These are phyloP conservation scores for Combretum micranthum DNA, from an alignment of 345 rosid species.

Conservation along the genomic window DNA sequence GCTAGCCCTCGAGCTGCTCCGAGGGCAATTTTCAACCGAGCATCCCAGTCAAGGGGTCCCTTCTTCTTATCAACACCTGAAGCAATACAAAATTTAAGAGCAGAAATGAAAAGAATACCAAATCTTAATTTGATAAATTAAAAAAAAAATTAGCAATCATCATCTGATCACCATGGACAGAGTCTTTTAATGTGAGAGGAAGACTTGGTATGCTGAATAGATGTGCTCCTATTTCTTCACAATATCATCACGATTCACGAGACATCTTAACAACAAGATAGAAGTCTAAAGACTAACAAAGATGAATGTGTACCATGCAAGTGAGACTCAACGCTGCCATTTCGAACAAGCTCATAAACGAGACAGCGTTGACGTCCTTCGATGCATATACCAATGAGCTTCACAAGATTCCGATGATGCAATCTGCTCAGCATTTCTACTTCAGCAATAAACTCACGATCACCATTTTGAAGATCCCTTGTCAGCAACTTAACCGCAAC, in stretches of 20 bases:
- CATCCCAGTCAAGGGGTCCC: slow-evolving; percentile 95
- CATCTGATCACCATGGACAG: neutral
- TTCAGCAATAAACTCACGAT: slow-evolving; percentile 93
- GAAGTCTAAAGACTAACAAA: slow-evolving; percentile 2
- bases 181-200: neutral
- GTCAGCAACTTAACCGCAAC: slow-evolving; percentile 92
- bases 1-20: slow-evolving; percentile 99
- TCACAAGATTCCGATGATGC: slow-evolving; percentile 99
- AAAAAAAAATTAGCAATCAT: neutral
- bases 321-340: slow-evolving; percentile 98
- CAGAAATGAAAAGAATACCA: slow-evolving; percentile 1
- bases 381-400: slow-evolving; percentile 89
- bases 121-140: neutral
- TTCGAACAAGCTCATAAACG: slow-evolving; percentile 87
- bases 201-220: neutral
- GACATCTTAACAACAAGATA: neutral
- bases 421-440: slow-evolving; percentile 98
- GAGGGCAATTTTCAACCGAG: slow-evolving; percentile 90
- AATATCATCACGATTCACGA: neutral
- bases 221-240: neutral
- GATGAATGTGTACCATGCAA: slow-evolving; percentile 67
- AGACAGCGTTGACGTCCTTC: slow-evolving; percentile 83
- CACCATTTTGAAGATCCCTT: slow-evolving; percentile 77
- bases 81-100: slow-evolving; percentile 10
- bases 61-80: slow-evolving; percentile 51